A percentile compares a stretch with the other conserved stretches of the same genome.
phyloP scores from a whole-genome alignment of 495 filamentous ascomycete genomes.

The Emericellopsis terricola region DNA sequence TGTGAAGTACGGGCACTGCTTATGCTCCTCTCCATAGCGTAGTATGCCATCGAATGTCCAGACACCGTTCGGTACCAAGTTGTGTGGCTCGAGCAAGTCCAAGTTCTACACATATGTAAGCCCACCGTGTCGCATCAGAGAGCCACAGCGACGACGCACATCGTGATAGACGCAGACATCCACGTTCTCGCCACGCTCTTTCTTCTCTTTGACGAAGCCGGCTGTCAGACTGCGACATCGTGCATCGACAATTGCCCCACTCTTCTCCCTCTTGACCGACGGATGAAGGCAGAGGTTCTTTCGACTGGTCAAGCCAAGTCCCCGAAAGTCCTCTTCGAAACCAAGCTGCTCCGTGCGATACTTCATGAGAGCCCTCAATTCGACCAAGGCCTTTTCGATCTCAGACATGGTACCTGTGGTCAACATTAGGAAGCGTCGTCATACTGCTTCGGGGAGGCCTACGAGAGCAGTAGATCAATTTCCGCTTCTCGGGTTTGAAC shows the following conservation, averaged over 20 bases:
- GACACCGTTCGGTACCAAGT: slow-evolving; percentile 80
- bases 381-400: slow-evolving; percentile 88
- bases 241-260: slow-evolving; percentile 82
- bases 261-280: slow-evolving; percentile 88
- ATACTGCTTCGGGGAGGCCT: not conserved
- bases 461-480: slow-evolving; percentile 98
- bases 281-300: slow-evolving; percentile 97
- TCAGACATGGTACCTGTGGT: slow-evolving; percentile 60
- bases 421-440: not conserved
- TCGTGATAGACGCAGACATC: slow-evolving; percentile 93
- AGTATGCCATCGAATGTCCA: slow-evolving; percentile 87
- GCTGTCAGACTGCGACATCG: slow-evolving; percentile 89
- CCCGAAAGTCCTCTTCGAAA: slow-evolving; percentile 77
- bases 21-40: slow-evolving; percentile 81
- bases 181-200: slow-evolving; percentile 81
- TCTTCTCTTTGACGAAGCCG: slow-evolving; percentile 94
- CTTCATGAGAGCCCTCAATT: slow-evolving; percentile 86
- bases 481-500: slow-evolving; percentile 74
- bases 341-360: slow-evolving; percentile 78
- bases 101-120: slow-evolving; percentile 46
- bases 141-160: slow-evolving; percentile 35
- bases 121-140: not conserved
- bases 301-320: slow-evolving; percentile 79
- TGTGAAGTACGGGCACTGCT: slow-evolving; percentile 96
- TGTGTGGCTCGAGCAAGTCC: slow-evolving; percentile 84